Percentiles rank a stretch among this genome's conserved stretches.
Conservation (phyloP, 495 filamentous ascomycete genomes). For the Poronia punctata region DNA sequence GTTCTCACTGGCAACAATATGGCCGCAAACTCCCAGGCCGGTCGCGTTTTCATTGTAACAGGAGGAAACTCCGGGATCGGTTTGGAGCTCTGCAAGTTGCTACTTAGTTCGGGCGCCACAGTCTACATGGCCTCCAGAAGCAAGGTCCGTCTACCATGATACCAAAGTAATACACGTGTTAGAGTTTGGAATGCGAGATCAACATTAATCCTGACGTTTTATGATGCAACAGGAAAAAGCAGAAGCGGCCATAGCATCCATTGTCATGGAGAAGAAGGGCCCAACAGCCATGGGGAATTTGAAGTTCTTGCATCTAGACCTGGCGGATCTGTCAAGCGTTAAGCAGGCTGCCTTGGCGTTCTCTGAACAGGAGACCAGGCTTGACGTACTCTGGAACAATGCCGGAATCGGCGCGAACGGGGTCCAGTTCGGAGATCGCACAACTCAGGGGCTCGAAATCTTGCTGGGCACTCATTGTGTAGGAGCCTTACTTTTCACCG, state of each 20-base stretch:
- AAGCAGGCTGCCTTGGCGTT: constrained; percentile 12
- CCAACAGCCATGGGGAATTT: constrained; percentile 12
- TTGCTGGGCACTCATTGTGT: constrained; percentile 31
- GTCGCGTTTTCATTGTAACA: constrained; percentile 28
- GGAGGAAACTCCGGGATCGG: constrained; percentile 42
- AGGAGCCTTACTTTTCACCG: constrained; percentile 28
- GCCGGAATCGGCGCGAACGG: constrained; percentile 31
- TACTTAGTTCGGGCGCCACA: constrained; percentile 27
- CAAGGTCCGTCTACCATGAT: constrained; percentile 17
- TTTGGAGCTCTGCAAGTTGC: constrained; percentile 29
- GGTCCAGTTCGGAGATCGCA: constrained; percentile 12
- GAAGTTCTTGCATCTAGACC: constrained; percentile 21
- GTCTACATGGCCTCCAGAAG: constrained; percentile 31
- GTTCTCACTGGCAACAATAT: constrained; percentile 11
- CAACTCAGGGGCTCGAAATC: constrained; percentile 27
- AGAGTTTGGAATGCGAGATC: too few species aligned
- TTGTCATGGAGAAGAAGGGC: constrained; percentile 26
- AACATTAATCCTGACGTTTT: not conserved
- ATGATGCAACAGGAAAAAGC: constrained; percentile 17
- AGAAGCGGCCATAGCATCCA: constrained; percentile 16
- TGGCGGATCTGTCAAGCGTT: constrained; percentile 16
- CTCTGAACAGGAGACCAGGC: constrained; percentile 11
- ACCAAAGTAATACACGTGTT: too few species aligned
- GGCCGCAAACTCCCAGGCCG: constrained; percentile 18
- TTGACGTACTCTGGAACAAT: constrained; percentile 22